Base-by-base conservation (phyloP, 805 yeast species). In the Ogataea paraovalis region DNA sequence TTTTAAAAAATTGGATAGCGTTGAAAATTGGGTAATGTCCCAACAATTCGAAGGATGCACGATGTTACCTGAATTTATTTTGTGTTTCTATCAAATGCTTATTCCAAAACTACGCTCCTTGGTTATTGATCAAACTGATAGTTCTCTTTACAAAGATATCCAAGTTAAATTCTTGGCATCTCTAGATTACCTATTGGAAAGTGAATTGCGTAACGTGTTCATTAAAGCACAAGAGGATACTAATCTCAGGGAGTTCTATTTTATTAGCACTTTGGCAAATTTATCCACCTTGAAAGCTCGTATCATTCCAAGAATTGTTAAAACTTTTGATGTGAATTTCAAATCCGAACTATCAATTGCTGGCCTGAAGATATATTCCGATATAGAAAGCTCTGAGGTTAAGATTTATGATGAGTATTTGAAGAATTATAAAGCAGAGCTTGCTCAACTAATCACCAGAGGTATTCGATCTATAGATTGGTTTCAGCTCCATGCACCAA, bases 361-460 rank as follows among this genome's bases (percentile, higher is more conserved):
- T 22, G 67, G 74, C 14, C 54, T 76, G 23, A 72, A 74, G n/a
- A 60, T 82, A 1, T 74, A 71, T 47, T 61, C 67, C 7, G 64
- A 73, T 3, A 55, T 82, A 45, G 73, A 71, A 18, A 71, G 72
- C 45, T 68, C 78, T 61, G 85, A 82, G 51, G 61, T 68, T 12
- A 74, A 76, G 1, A 68, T 85, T 4, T 81, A 82, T 54, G 76
- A 74, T 13, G 73, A 75, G 19, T 83, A 75, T 54, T 65, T 80
- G 43, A 70, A 73, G 5, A 75, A 73, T 43, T 75, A 80, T 61
- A 72, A 79, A 53, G 55, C 68, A 13, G 54, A 65, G 45, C 48
- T 77, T 37, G 66, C 69, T 3, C 70, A 62, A 41, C 73, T 72
- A 27, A 61, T 71, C n/a, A 62, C 65, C 46, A 60, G 57, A 27